A percentile compares a stretch with the other conserved stretches of the same genome.
Conservation (phyloP, 768 basidiomycete genomes). For the Psilocybe sp. region DNA sequence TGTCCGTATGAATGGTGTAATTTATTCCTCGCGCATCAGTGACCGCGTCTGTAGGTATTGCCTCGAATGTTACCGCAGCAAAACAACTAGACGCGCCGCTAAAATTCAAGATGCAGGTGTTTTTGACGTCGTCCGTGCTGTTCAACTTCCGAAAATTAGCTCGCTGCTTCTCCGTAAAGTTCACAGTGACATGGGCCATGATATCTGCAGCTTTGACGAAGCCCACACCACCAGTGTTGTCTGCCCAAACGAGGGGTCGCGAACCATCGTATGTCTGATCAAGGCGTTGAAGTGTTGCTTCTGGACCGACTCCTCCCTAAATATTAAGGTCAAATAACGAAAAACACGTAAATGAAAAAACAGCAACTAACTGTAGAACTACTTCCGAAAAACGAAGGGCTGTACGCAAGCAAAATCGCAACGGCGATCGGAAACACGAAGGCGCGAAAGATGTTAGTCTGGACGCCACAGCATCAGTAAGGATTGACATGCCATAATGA, state of each 20-base stretch:
- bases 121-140: conserved; percentile 44
- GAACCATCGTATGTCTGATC: conserved; percentile 34
- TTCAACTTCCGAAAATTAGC: conserved; percentile 45
- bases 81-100: conserved; percentile 67
- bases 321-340: no score
- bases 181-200: conserved; percentile 54
- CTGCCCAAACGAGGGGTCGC: conserved; percentile 60
- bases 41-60: conserved; percentile 44
- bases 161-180: conserved; percentile 46
- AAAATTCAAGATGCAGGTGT: conserved; percentile 70
- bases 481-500: not conserved
- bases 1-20: conserved; percentile 71
- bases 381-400: no score
- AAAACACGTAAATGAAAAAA: no score
- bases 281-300: no score
- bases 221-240: conserved; percentile 55
- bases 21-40: conserved; percentile 39
- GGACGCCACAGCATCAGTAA: no score
- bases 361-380: no score
- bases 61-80: conserved; percentile 61
- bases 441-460: no score
- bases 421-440: no score
- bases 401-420: no score
- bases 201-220: conserved; percentile 54
- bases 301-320: no score